Evolutionary conservation across 2,329 filamentous ascomycete genomes (phyloP), one percentile per base, ranked within the genome.

Genomic region (Penicillium vulpinum): DNA sequence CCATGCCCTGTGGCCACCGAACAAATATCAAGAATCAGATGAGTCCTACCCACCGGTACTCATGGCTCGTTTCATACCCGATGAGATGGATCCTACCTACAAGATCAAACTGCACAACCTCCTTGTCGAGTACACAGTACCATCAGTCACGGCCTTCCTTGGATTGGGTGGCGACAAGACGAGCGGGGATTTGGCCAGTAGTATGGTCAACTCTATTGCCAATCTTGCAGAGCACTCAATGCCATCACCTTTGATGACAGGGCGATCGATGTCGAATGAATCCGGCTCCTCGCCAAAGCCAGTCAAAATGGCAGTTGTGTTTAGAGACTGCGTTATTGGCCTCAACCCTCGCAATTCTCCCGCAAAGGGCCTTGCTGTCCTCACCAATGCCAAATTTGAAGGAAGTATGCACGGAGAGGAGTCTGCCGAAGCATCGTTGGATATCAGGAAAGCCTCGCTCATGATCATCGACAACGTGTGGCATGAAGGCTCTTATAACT

Each of bases 71-170:
- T 89, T 96, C 77, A 90, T 99, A 62, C 91, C 91, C 0, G 92
- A 97, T 70, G 93, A 97, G 70, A 90, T 95, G 76, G 93, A 97
- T 62, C 93, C 95, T 0, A 87, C 91, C 7, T 80, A 97, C 63
- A 96, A 95, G 71, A 73, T 97, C 56, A 95, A 96, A 70, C 77
- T 97, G 40, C 90, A 89, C 73, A 92, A 96, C 59, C 65, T 96
- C 5, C 88, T 86, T 57, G 74, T 91, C n/a, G 95, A 99, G 70
- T 99, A 99, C 72, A 88, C 88, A 16, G 89, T 97, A 4, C 84
- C 90, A 0, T 91, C 90, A 0, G 74, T 97, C 0, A 88, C 96
- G 80, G 90, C 91, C 51, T 74, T 96, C 5, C 81, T 96, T 7
- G 88, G 86, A 0, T 80, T 95, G 2, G 81, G 82, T 15, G 84